Percentiles rank a stretch among this genome's conserved stretches.
Conservation (phyloP, 306 rosid genomes). For the Arachis hypogaea region DNA sequence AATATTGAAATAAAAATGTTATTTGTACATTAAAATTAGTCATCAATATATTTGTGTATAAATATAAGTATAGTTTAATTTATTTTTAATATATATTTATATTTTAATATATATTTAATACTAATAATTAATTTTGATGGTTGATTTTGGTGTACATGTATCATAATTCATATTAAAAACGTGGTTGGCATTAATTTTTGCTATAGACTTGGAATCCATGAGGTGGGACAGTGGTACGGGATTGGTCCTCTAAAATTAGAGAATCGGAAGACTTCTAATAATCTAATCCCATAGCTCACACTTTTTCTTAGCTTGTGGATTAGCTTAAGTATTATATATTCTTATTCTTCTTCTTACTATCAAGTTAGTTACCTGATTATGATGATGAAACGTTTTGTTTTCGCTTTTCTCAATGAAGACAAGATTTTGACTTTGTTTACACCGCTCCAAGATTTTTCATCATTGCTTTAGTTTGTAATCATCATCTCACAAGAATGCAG, state of each 20-base stretch:
- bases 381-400: not conserved
- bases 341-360: not conserved
- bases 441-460: conserved; percentile 20
- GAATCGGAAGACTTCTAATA: conserved; percentile 4
- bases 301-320: not conserved
- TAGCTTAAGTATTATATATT: not conserved
- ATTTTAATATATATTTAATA: too few relatives aligned
- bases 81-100: too few relatives aligned
- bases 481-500: conserved; percentile 21
- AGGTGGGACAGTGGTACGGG: not conserved
- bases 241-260: conserved; percentile 21
- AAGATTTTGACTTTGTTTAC: conserved; percentile 39
- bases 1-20: too few relatives aligned
- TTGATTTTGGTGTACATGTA: too few relatives aligned
- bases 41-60: too few relatives aligned
- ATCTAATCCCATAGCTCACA: not conserved
- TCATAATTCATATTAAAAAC: not conserved
- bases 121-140: too few relatives aligned
- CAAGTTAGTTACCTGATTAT: too few relatives aligned
- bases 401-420: conserved; percentile 29
- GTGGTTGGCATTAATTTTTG: conserved; percentile 40
- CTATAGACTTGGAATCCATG: too few relatives aligned
- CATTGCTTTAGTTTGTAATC: conserved; percentile 3
- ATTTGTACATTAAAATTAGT: too few relatives aligned
- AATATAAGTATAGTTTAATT: too few relatives aligned